phyloP scores from a whole-genome alignment of 768 basidiomycete genomes.

The Myochromella boudieri region DNA sequence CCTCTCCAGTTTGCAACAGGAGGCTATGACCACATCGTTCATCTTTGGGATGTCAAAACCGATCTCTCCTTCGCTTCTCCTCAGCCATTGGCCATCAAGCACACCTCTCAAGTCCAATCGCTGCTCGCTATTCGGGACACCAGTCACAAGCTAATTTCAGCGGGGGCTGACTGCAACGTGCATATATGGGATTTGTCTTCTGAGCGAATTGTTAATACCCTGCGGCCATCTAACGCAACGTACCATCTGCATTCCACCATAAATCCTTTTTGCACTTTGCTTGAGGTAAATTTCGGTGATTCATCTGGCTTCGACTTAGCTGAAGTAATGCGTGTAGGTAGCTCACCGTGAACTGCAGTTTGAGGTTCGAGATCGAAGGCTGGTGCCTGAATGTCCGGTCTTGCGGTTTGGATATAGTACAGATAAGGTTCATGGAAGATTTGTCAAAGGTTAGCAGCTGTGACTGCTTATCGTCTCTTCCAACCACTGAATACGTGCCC shows the following conservation, averaged over 20 bases:
- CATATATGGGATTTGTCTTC: slow-evolving; percentile 47
- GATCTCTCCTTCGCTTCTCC: slow-evolving; percentile 31
- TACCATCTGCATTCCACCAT: slow-evolving; percentile 40
- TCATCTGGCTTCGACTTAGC: slow-evolving; percentile 4
- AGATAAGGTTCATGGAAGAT: slow-evolving; percentile 39
- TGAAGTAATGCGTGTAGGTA: slow-evolving; percentile 28
- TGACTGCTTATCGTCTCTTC: not conserved
- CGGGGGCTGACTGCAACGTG: slow-evolving; percentile 48
- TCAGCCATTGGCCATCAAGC: slow-evolving; percentile 36
- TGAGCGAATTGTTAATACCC: slow-evolving; percentile 37
- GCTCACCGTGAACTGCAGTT: slow-evolving; percentile 52
- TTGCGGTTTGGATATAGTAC: slow-evolving; percentile 44
- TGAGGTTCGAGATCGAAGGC: slow-evolving; percentile 48
- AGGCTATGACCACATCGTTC: slow-evolving; percentile 47
- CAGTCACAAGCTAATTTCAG: slow-evolving; percentile 45
- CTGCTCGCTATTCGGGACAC: slow-evolving; percentile 43
- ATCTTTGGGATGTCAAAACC: slow-evolving; percentile 42
- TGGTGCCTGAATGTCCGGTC: slow-evolving; percentile 32
- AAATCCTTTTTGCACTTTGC: slow-evolving; percentile 37
- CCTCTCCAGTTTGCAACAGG: slow-evolving; percentile 46
- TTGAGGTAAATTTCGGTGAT: slow-evolving; percentile 36
- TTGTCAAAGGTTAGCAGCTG: slow-evolving; percentile 39
- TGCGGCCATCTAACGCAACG: slow-evolving; percentile 42
- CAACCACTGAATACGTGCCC: not conserved
- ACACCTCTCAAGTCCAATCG: slow-evolving; percentile 41